Base-by-base conservation (phyloP, 2,329 filamentous ascomycete species). In the Ilyonectria sp. region DNA sequence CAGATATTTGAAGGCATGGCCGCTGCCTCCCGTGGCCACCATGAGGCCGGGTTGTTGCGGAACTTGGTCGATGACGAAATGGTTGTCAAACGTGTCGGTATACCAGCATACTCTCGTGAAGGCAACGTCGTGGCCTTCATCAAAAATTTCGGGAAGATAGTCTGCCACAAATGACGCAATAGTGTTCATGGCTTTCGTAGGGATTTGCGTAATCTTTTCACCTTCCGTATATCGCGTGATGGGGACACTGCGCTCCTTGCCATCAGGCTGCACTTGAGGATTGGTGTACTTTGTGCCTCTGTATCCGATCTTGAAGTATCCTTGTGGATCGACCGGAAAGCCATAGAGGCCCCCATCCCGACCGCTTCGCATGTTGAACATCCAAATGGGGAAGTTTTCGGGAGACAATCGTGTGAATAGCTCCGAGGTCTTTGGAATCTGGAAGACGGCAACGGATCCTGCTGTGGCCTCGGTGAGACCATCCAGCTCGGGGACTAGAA, bases 1-100 rank as follows among this genome's bases (percentile, higher is more conserved):
- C 55, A 90, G 73, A 66, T 89, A 91, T 71, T 91, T 91, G 76
- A 90, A 91, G 0, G 82, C 89, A 76, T 91, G 89, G 0, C 90
- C 89, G 40, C 84, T 87, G 0, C 90, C 90, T 1, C 88, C 89
- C 0, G 89, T 91, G 2, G 88, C 88, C 0, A 91, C 82, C 73
- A 90, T 86, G 0, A 91, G 73, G 0, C 85, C 83, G n/a, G 90
- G 84, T 83, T 89, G 76, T 84, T 90, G 13, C 86, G 83, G 64
- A 81, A 83, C 33, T 62, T 74, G 62, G 46, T 80, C 78, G 11
- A 80, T 73, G 1, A 80, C 71, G 31, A 75, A 80, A 61, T 80
- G 78, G 56, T 79, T 78, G 50, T 80, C 77, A 7, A 75, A 78
- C 0, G 78, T 76, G 31, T 80, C 78, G 0, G 77, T 79, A 47